Evolutionary conservation across 2,329 filamentous ascomycete species (phyloP), one percentile per base, ranked within the genome.

Genomic region (Periglandula ipomoeae): DNA sequence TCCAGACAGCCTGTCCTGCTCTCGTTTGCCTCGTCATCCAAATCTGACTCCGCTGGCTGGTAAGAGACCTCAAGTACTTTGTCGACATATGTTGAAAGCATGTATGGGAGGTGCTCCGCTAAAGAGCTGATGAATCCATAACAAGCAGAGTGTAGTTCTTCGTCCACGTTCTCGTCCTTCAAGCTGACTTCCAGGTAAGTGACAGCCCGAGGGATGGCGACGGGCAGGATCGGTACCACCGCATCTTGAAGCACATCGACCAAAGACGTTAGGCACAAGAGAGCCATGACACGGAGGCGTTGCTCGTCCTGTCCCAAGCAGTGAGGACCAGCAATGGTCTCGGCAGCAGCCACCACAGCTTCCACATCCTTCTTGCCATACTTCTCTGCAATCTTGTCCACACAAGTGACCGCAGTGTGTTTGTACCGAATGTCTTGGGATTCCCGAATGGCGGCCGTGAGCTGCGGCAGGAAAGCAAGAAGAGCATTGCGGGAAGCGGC

Each of bases 321-420:
- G 54, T 85, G 74, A 48, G 81, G 71, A 38, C 89, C 82, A 34
- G 87, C 82, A 58, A 98, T 85, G 1, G 84, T 85, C 51, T 82
- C 74, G 4, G 89, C 88, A 5, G 89, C 85, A 4, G 79, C 78
- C 23, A 85, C 75, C 40, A 95, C 85, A 40, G 82, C 83, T 56
- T 85, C 81, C 1, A 85, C 75, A 59, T 95, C 87, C 64, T 90
- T 94, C 72, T 93, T 94, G 56, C 93, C 94, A 63, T 95, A 97
- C 64, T 91, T 91, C 67, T 96, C 90, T 2, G 87, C 81, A 53
- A 98, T 94, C 65, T 88, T 87, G 68, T 96, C 90, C 40, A 97
- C 84, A 58, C 91, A 97, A 32, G 83, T 82, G 53, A 98, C 83
- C 1, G 90, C 87, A 10, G 87, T 89, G 58, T 89, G 84, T 67